Base-by-base conservation (phyloP, 345 rosid species). In the Hirschfeldia incana region DNA sequence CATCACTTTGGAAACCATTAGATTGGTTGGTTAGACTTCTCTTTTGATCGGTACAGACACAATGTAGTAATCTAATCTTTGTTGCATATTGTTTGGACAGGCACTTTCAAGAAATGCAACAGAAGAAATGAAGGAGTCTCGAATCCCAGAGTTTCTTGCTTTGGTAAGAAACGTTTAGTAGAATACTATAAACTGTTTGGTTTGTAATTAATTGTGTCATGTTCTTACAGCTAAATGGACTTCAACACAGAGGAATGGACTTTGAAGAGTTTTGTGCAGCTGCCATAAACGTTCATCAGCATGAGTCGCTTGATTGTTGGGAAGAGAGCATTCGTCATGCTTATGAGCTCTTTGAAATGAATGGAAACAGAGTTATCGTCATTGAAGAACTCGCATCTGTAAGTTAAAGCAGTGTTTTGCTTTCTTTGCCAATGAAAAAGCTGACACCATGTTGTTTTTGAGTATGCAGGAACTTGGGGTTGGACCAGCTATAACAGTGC, bases 201-300 rank as follows among this genome's bases (percentile, higher is more conserved):
- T 36, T 44, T 13, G 44, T 46, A 15, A 27, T 49, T 51, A 12
- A 11, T 37, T 36, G 53, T 46, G 72, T 34, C 3, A 8, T 26
- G 59, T 13, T 26, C 17, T 44, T 16, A 69, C 91, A 94, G 97
- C 86, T 94, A 69, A 85, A 83, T 76, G 84, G 89, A 72, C 90
- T 92, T 68, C 89, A 88, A 65, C 74, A 86, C 87, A 88, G 92
- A 89, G 87, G 88, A 76, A 90, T 95, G 98, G 92, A 85, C 73
- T 93, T 93, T 21, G 91, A 89, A 83, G 99, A 95, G 84, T 95
- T 95, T 79, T 85, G 99, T 80, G 95, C 98, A 51, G 98, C 99
- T 66, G 84, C 93, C 0, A 51, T 93, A 67, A 93, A 88, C 49
- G 92, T 95, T 72, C 93, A 95, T 86, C 99, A 91, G 80, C 85